Evolutionary conservation across 495 filamentous ascomycete genomes (phyloP).

Genomic region (Aspergillus ellipticus): DNA sequence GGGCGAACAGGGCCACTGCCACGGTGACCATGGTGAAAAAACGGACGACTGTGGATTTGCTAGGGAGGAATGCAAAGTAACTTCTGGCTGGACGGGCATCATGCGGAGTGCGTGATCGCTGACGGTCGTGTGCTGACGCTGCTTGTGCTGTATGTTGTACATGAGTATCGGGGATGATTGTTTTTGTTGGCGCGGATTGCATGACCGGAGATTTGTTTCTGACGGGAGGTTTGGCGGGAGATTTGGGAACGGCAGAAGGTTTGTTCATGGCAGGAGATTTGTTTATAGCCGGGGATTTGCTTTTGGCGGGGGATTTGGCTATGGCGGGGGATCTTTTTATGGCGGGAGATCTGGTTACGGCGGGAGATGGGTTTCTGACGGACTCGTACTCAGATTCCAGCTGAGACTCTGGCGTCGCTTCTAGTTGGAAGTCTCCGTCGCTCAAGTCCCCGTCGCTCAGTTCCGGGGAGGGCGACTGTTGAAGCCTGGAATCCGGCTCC

Average conservation of each 20-base stretch:
- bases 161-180: slow-evolving; percentile 22
- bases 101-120: background rate
- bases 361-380: too few species aligned
- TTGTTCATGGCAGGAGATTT: too few species aligned
- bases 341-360: slow-evolving; percentile 4
- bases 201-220: slow-evolving; percentile 1
- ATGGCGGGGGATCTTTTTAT: background rate
- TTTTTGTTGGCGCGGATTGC: slow-evolving; percentile 18
- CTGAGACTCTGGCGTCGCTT: slow-evolving; percentile 1
- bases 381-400: slow-evolving; percentile 1
- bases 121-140: background rate
- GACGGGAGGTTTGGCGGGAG: too few species aligned
- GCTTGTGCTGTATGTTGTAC: background rate
- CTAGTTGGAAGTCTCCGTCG: background rate
- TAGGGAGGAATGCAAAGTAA: background rate
- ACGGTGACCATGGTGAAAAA: background rate
- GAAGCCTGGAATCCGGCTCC: slow-evolving; percentile 15
- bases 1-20: background rate
- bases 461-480: background rate
- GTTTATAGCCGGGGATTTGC: too few species aligned
- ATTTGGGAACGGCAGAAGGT: too few species aligned
- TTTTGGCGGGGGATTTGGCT: slow-evolving; percentile 3
- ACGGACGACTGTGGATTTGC: slow-evolving; percentile 1
- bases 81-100: background rate
- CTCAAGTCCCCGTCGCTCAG: background rate